Conservation (phyloP, 805 yeast species). For the Teunomyces funiuensis region DNA sequence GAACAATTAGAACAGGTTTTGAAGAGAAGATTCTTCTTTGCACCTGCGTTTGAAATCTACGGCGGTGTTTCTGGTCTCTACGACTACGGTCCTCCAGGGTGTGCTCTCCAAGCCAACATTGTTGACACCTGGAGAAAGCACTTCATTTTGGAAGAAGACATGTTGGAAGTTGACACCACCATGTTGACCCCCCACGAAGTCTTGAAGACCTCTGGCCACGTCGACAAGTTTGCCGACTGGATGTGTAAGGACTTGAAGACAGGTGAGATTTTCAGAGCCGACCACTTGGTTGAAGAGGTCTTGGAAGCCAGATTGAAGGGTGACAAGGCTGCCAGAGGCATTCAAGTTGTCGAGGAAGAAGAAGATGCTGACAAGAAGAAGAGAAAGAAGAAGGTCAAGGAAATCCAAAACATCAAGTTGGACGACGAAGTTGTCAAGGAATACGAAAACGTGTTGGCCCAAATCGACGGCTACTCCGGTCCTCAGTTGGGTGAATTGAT, state of each 20-base stretch:
- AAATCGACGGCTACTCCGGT: slow-evolving; percentile 95
- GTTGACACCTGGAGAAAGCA: slow-evolving; percentile 97
- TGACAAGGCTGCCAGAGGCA: slow-evolving; percentile 94
- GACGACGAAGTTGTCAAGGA: slow-evolving; percentile 78
- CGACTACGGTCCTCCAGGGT: slow-evolving; percentile 99
- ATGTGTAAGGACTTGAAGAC: slow-evolving; percentile 95
- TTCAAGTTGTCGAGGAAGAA: slow-evolving; percentile 49
- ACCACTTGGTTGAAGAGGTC: slow-evolving; percentile 97
- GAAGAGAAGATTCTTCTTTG: slow-evolving; percentile 94
- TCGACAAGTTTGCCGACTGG: slow-evolving; percentile 98
- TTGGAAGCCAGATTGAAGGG: slow-evolving; percentile 95
- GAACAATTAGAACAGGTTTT: slow-evolving; percentile 87
- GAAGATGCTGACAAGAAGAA: slow-evolving; percentile 71
- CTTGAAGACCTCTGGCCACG: slow-evolving; percentile 97
- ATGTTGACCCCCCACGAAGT: slow-evolving; percentile 98
- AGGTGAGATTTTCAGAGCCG: slow-evolving; percentile 98
- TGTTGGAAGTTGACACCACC: slow-evolving; percentile 97
- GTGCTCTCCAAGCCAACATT: slow-evolving; percentile 95
- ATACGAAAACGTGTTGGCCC: slow-evolving; percentile 84
- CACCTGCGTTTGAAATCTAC: slow-evolving; percentile 95
- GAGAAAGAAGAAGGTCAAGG: slow-evolving; percentile 77
- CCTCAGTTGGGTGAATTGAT: slow-evolving; percentile 88
- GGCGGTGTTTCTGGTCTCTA: slow-evolving; percentile 98
- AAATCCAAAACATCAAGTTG: slow-evolving; percentile 91
- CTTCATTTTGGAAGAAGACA: slow-evolving; percentile 94